Conservation (phyloP, 371 early-diverging fungal species). For the Apophysomyces ossiformis region DNA sequence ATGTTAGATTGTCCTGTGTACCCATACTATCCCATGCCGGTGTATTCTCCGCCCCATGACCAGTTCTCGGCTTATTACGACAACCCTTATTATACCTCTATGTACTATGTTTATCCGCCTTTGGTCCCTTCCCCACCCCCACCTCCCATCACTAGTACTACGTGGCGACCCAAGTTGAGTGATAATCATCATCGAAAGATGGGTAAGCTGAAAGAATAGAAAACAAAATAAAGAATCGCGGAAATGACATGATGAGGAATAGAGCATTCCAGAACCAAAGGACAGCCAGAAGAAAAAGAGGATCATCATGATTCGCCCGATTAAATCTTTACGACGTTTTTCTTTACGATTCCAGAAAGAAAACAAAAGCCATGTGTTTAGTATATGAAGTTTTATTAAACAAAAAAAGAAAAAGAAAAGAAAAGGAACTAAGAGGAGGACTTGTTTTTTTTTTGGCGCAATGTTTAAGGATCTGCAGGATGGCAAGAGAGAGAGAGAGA, state of each 20-base stretch:
- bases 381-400: background rate
- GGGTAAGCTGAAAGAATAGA: background rate
- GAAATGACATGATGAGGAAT: background rate
- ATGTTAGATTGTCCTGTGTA: constrained; percentile 2
- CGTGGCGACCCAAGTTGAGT: background rate
- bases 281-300: background rate
- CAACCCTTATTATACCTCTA: constrained; percentile 9
- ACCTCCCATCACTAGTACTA: background rate
- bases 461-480: no score
- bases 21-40: constrained; percentile 12
- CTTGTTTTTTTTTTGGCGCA: no score
- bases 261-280: background rate
- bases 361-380: background rate
- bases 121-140: background rate
- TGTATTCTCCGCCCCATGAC: constrained; percentile 11
- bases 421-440: no score
- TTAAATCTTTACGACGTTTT: no score
- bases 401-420: no score
- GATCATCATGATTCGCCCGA: background rate
- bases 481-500: no score
- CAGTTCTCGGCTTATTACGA: constrained; percentile 4
- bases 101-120: constrained; percentile 4
- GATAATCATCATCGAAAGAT: background rate
- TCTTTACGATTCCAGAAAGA: background rate
- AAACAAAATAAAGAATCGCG: background rate